Base-by-base conservation (phyloP, 805 yeast species). In the Yarrowia bubula region DNA sequence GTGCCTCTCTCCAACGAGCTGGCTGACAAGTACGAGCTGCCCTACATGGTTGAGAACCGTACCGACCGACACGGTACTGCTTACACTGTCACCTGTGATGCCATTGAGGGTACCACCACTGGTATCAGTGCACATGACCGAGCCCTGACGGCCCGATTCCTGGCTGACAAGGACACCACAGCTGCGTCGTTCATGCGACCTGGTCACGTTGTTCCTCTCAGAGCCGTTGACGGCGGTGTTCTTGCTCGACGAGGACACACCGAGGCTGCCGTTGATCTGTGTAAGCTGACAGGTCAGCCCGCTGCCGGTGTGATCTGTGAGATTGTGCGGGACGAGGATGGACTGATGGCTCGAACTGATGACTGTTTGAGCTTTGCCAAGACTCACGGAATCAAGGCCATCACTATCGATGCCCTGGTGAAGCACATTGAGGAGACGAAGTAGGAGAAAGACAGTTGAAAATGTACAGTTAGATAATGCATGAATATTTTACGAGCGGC, bases 121-220 rank as follows among this genome's bases (percentile, higher is more conserved):
- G 99, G 99, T 11, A 95, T 95, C 60, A 88, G 96, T 31, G 98
- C 99, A 9, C 87, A 86, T 71, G 99, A 95, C 76, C 83, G 99
- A 72, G 93, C 96, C 0, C 77, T 89, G 69, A 95, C 99, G 0
- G 89, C 90, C 42, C 77, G 80, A 42, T 80, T 80, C 66, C 81
- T 95, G 70, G 96, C 97, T 1, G 82, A 84, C 68, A 79, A 88
- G 4, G 66, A 68, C 2, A 73, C 87, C 8, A 79, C 77, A 47
- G 81, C 96, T 0, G 77, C 69, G 0, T 92, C 90, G 66, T 90
- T 95, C 74, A 78, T 90, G 73, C 85, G 89, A 71, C 99, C 99
- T 0, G 99, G 99, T 15, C 99, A 95, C 73, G 79, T 95, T 35
- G 84, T 93, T 69, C 99, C 99, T 2, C 81, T 95, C 71, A 83